Base-by-base conservation (phyloP, 306 rosid genomes). In the Pterocarpus macrocarpus region DNA sequence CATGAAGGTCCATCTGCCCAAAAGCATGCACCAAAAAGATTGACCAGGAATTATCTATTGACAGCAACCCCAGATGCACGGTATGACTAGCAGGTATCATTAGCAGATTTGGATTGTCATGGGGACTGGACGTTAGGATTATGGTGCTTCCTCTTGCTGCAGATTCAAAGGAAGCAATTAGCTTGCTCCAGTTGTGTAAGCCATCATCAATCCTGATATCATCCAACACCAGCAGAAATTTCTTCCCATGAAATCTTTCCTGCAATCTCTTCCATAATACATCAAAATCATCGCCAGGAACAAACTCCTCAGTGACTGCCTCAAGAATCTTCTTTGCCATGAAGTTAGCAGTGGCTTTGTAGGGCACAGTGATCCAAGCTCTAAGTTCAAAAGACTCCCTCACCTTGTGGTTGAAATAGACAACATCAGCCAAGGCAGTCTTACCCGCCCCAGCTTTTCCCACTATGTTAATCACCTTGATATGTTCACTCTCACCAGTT, bases 221-320 rank as follows among this genome's bases (percentile, higher is more conserved):
- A 68, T 88, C 92, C 49, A 88, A 86, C 69, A 86, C 88, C 52
- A 86, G 70, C 80, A 88, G 64, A 78, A 88, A 84, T 49, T 81
- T 88, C 80, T 76, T 86, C 41, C 85, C 80, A 1, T 5, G 50
- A 61, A 88, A 55, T 38, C 73, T 66, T 2, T 79, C 55, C 43
- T 82, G 70, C 85, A 88, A 63, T 64, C 80, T 64, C 58, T 53
- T 83, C 36, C 57, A 77, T 38, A 88, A 80, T 28, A 66, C 58
- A 76, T 84, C 69, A 5, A 88, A 81, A 81, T 86, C 87, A 66
- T 84, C 75, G 7, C 61, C 32, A 12, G 76, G 71, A 34, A 73
- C 64, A 47, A 63, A 52, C n/a, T 67, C 56, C 47, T 61, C 15
- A 63, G 39, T 64, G 52, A 86, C 69, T 1, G 88, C 82, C 74